A percentile compares a stretch with the other conserved stretches of the same genome.
Evolutionary conservation across 208 protist genomes (phyloP).

Genomic region (Leishmania aethiopica): DNA sequence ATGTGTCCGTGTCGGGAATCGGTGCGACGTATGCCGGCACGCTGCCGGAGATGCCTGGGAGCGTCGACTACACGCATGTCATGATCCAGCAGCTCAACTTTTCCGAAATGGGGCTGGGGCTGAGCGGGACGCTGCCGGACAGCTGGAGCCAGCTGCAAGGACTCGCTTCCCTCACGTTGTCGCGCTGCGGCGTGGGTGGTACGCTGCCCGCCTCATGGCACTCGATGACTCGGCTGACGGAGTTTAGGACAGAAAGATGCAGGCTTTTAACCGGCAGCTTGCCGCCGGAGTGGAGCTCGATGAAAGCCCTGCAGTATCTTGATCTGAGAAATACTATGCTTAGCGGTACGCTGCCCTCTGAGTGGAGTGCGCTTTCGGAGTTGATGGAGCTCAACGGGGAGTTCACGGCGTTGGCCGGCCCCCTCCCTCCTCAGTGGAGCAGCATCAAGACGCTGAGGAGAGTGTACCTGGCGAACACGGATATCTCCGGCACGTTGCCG

Average conservation of each 20-base stretch:
- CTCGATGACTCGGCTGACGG: neutral
- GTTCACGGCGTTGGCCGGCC: neutral
- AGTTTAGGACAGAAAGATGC: neutral
- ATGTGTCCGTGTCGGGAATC: too few species aligned
- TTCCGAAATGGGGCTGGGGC: neutral
- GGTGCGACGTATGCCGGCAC: neutral
- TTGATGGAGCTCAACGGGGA: too few species aligned
- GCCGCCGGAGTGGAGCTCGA: neutral
- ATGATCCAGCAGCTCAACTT: neutral
- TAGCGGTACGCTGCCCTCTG: conserved; percentile 4
- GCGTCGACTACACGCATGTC: conserved; percentile 6
- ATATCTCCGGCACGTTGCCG: neutral
- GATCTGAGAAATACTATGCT: neutral
- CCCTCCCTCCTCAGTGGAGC: conserved; percentile 4
- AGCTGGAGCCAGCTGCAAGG: too few species aligned
- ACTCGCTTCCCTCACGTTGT: too few species aligned
- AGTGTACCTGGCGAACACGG: neutral
- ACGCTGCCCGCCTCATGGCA: neutral
- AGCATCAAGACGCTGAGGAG: neutral
- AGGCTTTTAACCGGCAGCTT: neutral
- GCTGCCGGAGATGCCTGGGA: conserved; percentile 13
- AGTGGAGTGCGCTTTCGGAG: neutral
- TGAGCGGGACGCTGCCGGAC: neutral
- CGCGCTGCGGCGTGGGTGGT: neutral
- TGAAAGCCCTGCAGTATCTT: neutral